Conservation (phyloP, 768 basidiomycete genomes). For the Coprinopsis marcescibilis region DNA sequence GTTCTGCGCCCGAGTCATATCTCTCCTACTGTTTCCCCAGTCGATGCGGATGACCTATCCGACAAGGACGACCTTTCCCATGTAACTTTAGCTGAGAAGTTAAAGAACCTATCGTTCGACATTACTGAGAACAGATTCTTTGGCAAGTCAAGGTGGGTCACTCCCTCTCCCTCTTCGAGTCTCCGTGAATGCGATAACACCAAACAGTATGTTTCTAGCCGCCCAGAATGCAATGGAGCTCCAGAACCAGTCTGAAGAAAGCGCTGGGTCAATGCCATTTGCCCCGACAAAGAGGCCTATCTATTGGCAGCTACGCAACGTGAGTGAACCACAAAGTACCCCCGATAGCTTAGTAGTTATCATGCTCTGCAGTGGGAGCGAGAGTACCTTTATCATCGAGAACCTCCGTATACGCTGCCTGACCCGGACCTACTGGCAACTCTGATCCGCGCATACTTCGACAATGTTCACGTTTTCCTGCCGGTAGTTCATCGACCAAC, state of each 20-base stretch:
- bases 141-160: slow-evolving; percentile 1
- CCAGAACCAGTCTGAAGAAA: not conserved
- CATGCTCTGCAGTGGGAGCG: not conserved
- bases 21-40: not conserved
- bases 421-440: slow-evolving; percentile 37
- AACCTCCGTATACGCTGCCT: slow-evolving; percentile 28
- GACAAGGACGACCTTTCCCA: slow-evolving; percentile 1
- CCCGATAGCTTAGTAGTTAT: not conserved
- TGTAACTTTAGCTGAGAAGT: not conserved
- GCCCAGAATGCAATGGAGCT: slow-evolving; percentile 2
- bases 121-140: slow-evolving; percentile 5
- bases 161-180: not conserved
- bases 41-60: not conserved
- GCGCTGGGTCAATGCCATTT: not conserved
- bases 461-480: slow-evolving; percentile 37
- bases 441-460: slow-evolving; percentile 59
- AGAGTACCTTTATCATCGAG: not conserved
- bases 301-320: slow-evolving; percentile 1
- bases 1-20: not conserved
- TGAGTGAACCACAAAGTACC: not conserved
- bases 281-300: slow-evolving; percentile 1
- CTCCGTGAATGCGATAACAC: not conserved
- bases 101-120: slow-evolving; percentile 4
- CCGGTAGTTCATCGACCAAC: slow-evolving; percentile 66
- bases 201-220: slow-evolving; percentile 1